Percentiles rank a stretch among this genome's conserved stretches.
These are phyloP conservation scores for Trichoderma sp. DNA, from an alignment of 2,329 filamentous ascomycete genomes.

Conservation along the genomic window DNA sequence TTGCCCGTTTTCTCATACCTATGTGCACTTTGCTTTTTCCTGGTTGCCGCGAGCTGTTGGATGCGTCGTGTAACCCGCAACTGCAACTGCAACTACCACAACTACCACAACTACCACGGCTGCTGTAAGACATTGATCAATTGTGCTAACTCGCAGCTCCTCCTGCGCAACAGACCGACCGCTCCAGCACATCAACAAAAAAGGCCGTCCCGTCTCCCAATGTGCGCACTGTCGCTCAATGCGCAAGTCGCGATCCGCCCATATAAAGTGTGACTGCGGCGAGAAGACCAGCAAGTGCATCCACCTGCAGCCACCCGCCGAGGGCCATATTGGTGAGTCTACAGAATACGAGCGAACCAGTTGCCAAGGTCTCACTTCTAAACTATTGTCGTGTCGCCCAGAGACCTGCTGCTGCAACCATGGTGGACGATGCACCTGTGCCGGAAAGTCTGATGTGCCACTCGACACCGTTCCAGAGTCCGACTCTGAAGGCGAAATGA, in stretches of 20 bases:
- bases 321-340: slow-evolving; percentile 63
- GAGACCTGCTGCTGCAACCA: slow-evolving; percentile 73
- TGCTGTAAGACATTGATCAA: not conserved
- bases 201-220: slow-evolving; percentile 96
- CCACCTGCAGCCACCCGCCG: slow-evolving; percentile 60
- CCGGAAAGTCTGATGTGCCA: slow-evolving; percentile 62
- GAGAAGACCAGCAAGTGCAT: slow-evolving; percentile 80
- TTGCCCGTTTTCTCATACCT: not conserved
- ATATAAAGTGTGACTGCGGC: slow-evolving; percentile 96
- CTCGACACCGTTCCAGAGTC: slow-evolving; percentile 68
- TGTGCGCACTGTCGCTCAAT: slow-evolving; percentile 94
- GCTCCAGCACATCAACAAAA: slow-evolving; percentile 94
- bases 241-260: slow-evolving; percentile 93
- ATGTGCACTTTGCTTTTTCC: not conserved
- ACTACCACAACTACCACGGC: not conserved
- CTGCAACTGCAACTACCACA: not conserved
- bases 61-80: not conserved
- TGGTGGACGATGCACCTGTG: slow-evolving; percentile 68
- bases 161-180: slow-evolving; percentile 69
- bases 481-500: slow-evolving; percentile 57
- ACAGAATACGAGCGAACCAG: slow-evolving; percentile 18
- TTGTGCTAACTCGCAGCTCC: slow-evolving; percentile 1
- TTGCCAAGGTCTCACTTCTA: slow-evolving; percentile 20
- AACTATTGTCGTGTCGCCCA: slow-evolving; percentile 38
- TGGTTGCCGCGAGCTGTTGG: not conserved